Conservation (phyloP, 225 moss, liverwort and hornwort species). For the Antitrichia curtipendula region DNA sequence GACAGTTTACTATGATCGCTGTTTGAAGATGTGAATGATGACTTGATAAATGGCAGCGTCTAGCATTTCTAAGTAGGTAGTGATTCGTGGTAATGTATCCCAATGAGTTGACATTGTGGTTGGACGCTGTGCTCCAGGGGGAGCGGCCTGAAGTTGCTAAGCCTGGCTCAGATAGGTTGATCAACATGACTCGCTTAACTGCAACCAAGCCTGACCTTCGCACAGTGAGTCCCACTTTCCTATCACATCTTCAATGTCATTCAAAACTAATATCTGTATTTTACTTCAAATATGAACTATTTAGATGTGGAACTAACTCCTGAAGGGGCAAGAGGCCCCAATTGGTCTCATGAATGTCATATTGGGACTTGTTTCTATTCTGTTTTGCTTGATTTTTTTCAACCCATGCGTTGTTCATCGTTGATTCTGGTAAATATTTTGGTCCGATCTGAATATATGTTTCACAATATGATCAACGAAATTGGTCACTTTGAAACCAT, state of each 20-base stretch:
- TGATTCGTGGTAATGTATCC: background rate
- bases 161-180: background rate
- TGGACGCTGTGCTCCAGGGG: background rate
- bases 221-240: conserved; percentile 3
- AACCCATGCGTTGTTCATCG: background rate
- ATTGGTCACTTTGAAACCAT: background rate
- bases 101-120: background rate
- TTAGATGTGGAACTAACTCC: background rate
- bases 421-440: background rate
- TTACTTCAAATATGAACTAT: background rate
- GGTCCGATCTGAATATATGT: background rate
- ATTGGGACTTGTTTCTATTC: background rate
- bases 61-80: background rate
- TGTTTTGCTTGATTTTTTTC: background rate
- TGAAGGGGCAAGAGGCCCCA: background rate
- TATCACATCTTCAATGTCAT: background rate
- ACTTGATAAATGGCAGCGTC: no score
- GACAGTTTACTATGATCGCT: background rate
- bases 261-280: background rate
- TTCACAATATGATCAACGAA: no score
- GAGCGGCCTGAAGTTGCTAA: background rate
- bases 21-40: background rate
- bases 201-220: conserved; percentile 1
- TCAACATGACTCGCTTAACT: background rate
- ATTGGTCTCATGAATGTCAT: background rate